Evolutionary conservation across 2,329 filamentous ascomycete species (phyloP).

Genomic region (Aspergillus pseudoviridinutans): DNA sequence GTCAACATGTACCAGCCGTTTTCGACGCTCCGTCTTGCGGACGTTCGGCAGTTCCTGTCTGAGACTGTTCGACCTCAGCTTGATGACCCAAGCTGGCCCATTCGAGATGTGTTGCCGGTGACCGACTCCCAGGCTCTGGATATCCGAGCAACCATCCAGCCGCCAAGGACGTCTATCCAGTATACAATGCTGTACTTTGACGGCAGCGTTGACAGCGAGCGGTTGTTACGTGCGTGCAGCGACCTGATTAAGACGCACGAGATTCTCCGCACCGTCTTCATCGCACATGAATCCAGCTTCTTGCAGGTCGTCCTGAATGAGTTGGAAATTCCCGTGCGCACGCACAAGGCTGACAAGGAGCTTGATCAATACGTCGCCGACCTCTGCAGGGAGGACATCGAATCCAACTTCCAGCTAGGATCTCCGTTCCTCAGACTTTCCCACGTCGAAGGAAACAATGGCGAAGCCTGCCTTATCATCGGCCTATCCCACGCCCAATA

Average conservation of each 20-base stretch:
- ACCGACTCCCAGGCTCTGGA: constrained; percentile 58
- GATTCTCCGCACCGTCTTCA: constrained; percentile 61
- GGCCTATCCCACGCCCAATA: constrained; percentile 64
- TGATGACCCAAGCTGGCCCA: constrained; percentile 43
- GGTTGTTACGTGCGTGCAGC: constrained; percentile 39
- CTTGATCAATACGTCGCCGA: constrained; percentile 47
- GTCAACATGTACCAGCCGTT: constrained; percentile 44
- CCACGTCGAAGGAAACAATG: constrained; percentile 37
- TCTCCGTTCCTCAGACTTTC: constrained; percentile 56
- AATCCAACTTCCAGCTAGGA: constrained; percentile 52
- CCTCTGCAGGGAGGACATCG: constrained; percentile 50
- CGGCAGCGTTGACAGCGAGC: constrained; percentile 43
- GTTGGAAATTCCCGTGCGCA: constrained; percentile 44
- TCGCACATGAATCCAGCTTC: constrained; percentile 47
- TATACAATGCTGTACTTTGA: constrained; percentile 62
- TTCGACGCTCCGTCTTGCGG: constrained; percentile 41
- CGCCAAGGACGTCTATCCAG: constrained; percentile 59
- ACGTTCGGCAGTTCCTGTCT: constrained; percentile 42
- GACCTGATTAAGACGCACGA: constrained; percentile 56
- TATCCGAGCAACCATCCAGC: constrained; percentile 53
- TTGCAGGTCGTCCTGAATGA: constrained; percentile 54
- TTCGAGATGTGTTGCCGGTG: constrained; percentile 55
- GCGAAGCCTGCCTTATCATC: constrained; percentile 43
- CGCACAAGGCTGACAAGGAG: constrained; percentile 46
- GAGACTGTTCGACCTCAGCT: constrained; percentile 48